Percentiles rank a stretch among this genome's conserved stretches.
phyloP scores from a whole-genome alignment of 108 stramenopile genomes.

The Chaetoceros muelleri region DNA sequence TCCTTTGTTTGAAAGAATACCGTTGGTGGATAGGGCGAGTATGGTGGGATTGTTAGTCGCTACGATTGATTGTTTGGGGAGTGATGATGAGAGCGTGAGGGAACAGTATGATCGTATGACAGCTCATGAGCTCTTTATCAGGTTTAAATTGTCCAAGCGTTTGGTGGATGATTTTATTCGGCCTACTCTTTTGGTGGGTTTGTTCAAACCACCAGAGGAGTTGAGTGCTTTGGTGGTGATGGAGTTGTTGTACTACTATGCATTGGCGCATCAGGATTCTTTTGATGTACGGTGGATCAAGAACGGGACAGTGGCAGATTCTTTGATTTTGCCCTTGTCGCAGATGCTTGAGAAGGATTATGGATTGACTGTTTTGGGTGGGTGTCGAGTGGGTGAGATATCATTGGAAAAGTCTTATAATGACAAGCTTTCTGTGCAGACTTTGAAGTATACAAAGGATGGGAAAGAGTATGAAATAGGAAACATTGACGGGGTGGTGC shows the following conservation, averaged over 20 bases:
- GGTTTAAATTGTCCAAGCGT: constrained; percentile 57
- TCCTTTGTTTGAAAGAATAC: constrained; percentile 84
- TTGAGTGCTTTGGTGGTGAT: constrained; percentile 84
- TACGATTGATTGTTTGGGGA: constrained; percentile 77
- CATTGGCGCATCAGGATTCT: constrained; percentile 86
- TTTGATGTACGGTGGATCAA: constrained; percentile 93
- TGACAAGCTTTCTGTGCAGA: constrained; percentile 5
- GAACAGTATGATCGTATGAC: constrained; percentile 89
- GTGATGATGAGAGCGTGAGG: constrained; percentile 43
- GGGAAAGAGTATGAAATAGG: constrained; percentile 30
- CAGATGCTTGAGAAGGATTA: constrained; percentile 38
- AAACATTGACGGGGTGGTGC: constrained; percentile 67
- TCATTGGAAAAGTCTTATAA: constrained; percentile 10
- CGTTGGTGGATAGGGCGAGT: constrained; percentile 69
- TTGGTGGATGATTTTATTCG: constrained; percentile 80
- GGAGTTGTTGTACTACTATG: constrained; percentile 92
- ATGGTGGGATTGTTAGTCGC: constrained; percentile 86
- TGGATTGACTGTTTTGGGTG: constrained; percentile 56
- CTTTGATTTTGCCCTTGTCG: constrained; percentile 72
- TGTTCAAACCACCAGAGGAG: constrained; percentile 89
- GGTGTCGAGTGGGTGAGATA: constrained; percentile 64
- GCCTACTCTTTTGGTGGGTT: constrained; percentile 65
- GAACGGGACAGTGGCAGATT: constrained; percentile 78
- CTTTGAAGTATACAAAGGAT: constrained; percentile 31
- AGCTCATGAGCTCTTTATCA: constrained; percentile 77